phyloP scores from a whole-genome alignment of 2,329 filamentous ascomycete genomes.

The Claviceps sp. region DNA sequence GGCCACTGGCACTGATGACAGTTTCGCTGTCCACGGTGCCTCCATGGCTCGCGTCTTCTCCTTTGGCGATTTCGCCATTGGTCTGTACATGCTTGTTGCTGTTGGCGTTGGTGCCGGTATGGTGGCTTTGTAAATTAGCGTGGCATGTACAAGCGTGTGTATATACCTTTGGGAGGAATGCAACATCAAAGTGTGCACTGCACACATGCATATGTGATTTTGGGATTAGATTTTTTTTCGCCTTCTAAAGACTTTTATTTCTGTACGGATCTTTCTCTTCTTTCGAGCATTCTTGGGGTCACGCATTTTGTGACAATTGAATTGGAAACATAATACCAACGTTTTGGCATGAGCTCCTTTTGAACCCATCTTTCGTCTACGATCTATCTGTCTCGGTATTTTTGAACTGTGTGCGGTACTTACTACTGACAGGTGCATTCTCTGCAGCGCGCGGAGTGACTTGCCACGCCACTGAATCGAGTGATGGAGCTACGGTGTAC shows the following conservation, averaged over 20 bases:
- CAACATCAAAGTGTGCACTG: slow-evolving; percentile 8
- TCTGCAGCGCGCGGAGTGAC: no score
- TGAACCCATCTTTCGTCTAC: no score
- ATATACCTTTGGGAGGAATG: neutral
- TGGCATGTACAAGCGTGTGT: neutral
- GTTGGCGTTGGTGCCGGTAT: slow-evolving; percentile 39
- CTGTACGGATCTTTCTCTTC: neutral
- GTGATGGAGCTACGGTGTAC: no score
- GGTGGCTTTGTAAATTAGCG: slow-evolving; percentile 33
- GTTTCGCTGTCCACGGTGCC: slow-evolving; percentile 5
- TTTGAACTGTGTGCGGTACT: no score
- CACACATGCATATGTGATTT: neutral
- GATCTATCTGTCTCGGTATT: no score
- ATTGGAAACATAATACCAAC: no score
- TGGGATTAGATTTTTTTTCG: neutral
- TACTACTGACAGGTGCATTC: no score
- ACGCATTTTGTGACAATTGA: slow-evolving; percentile 10
- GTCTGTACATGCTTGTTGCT: slow-evolving; percentile 38
- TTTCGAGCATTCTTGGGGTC: slow-evolving; percentile 18
- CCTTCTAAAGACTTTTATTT: neutral
- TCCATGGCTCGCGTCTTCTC: slow-evolving; percentile 27
- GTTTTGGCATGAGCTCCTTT: no score
- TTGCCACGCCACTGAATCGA: no score
- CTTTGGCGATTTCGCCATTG: slow-evolving; percentile 34
- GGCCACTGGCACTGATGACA: slow-evolving; percentile 2